These are phyloP conservation scores for Plantago ovata DNA, from an alignment of 257 asterid genomes.

Conservation along the genomic window DNA sequence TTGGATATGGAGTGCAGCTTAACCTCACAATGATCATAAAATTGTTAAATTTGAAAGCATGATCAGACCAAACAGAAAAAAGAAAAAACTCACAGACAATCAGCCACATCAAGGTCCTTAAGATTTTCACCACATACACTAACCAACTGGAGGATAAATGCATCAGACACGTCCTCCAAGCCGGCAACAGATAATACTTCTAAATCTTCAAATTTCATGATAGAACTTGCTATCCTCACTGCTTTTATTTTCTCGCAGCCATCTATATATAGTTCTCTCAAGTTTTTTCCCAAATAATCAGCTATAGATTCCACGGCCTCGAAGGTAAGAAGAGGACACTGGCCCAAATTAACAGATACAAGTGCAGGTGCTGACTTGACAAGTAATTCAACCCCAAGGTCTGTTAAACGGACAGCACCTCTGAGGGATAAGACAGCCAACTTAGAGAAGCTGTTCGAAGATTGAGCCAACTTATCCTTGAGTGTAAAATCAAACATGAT, in stretches of 20 bases:
- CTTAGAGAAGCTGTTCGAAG: too few species aligned
- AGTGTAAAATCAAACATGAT: too few species aligned
- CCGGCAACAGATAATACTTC: slow-evolving; percentile 81
- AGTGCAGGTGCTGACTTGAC: slow-evolving; percentile 53
- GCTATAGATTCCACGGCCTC: slow-evolving; percentile 42
- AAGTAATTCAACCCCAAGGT: slow-evolving; percentile 46
- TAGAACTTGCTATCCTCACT: slow-evolving; percentile 36
- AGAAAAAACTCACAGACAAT: slow-evolving; percentile 68
- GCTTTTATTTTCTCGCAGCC: slow-evolving; percentile 56
- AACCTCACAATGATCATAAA: too few species aligned
- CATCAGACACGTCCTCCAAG: slow-evolving; percentile 43
- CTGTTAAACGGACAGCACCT: slow-evolving; percentile 77
- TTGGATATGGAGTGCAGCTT: too few species aligned
- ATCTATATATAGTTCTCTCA: slow-evolving; percentile 70
- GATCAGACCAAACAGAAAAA: too few species aligned
- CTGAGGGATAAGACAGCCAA: too few species aligned
- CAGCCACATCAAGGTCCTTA: slow-evolving; percentile 68
- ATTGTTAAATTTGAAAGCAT: not conserved
- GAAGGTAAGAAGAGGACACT: slow-evolving; percentile 62
- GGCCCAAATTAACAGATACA: slow-evolving; percentile 60
- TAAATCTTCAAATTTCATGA: slow-evolving; percentile 44
- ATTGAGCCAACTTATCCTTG: too few species aligned
- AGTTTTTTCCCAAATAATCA: slow-evolving; percentile 43
- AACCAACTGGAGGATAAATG: too few species aligned
- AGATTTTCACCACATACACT: too few species aligned